Evolutionary conservation across 192 early-diverging fungal species (phyloP).

Genomic region (Dispira parvispora): DNA sequence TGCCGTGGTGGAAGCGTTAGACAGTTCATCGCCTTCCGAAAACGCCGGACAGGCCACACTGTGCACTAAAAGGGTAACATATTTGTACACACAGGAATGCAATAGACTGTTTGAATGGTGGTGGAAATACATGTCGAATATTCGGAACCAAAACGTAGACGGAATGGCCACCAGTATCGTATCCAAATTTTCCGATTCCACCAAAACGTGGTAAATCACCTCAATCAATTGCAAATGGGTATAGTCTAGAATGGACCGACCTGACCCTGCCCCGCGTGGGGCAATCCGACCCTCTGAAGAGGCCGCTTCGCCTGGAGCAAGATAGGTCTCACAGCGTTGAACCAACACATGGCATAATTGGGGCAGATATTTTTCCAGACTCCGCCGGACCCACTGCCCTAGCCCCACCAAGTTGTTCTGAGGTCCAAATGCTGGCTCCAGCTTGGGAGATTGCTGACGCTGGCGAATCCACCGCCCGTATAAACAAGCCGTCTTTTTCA

Average conservation of each 20-base stretch:
- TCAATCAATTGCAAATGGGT: conserved; percentile 2
- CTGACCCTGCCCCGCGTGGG: background rate
- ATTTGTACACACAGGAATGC: background rate
- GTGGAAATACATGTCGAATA: conserved; percentile 1
- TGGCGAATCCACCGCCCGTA: conserved; percentile 10
- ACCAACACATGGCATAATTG: background rate
- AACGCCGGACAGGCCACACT: too few relatives aligned
- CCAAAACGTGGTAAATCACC: conserved; percentile 6
- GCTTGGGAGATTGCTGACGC: background rate
- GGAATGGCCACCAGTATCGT: background rate
- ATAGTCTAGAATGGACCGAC: background rate
- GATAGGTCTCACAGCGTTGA: background rate
- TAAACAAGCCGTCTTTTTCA: background rate
- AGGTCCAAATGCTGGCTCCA: conserved; percentile 6
- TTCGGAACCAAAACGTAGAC: background rate
- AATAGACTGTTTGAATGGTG: conserved; percentile 5
- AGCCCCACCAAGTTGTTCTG: background rate
- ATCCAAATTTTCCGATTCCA: background rate
- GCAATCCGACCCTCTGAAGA: background rate
- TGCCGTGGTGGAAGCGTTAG: too few relatives aligned
- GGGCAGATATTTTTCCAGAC: background rate
- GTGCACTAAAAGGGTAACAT: background rate
- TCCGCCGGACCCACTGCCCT: background rate
- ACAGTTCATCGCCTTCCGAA: too few relatives aligned
- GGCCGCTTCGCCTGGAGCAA: background rate